Base-by-base conservation (phyloP, 208 protist species). In the Acanthamoeba divionensis region DNA sequence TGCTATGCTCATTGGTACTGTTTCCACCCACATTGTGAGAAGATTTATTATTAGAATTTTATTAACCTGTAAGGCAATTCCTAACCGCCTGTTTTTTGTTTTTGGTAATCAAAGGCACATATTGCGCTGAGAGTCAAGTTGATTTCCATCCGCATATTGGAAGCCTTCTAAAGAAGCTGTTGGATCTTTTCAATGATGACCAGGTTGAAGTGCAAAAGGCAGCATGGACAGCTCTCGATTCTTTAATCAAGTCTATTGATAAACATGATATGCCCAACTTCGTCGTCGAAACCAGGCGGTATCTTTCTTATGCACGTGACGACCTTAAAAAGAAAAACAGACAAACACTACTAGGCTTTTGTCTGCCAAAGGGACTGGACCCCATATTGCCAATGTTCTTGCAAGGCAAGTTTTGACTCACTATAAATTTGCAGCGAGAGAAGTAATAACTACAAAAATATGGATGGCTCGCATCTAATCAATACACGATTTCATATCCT, bases 301-400 rank as follows among this genome's bases (percentile, higher is more conserved):
- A 91, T 57, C 29, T 91, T 10, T 18, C 24, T 8, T 82, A 88
- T 38, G 75, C 75, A 21, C 36, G 50, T n/a, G 83, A 90, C 12
- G 83, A 79, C 83, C 45, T 90, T 36, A 33, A 55, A n/a, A 90
- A 77, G 60, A 33, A 79, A 52, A 52, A 50, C 83, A 77, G 75
- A 13, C 44, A 29, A 9, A 15, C 44, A 0, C 24, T 96, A 12
- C 90, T 94, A 13, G 95, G 91, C 9, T 94, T 97, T 12, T 93
- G 91, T 60, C 52, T 94, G 47, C 80, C 88, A 54, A 95, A 95
- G 55, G 96, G 93, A 44, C 85, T 97, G n/a, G 88, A 83, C 8
- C 88, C 94, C 12, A n/a, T 97, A 8, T 77, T 97, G 24, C 91
- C 92, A 10, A 55, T 97, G 29, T 91, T 96, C 13, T 71, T 97